A percentile compares a stretch with the other conserved stretches of the same genome.
Conservation (phyloP, 305 asterid species). For the Rubia occidens region DNA sequence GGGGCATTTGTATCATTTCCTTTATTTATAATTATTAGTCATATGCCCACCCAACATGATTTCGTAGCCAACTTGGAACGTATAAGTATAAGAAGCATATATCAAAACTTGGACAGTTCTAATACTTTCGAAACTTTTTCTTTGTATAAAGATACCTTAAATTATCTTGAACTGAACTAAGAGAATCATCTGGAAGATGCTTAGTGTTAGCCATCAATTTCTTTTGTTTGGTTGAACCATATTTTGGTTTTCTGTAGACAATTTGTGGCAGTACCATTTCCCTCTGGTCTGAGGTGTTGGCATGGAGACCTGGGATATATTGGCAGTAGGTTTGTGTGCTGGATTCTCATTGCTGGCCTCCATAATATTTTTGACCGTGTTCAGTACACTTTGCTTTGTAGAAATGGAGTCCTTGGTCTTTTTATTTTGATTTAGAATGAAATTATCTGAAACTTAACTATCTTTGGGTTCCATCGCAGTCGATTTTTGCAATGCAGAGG, state of each 20-base stretch:
- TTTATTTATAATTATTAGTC: not conserved
- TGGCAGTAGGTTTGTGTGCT: not conserved
- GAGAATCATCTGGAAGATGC: not conserved
- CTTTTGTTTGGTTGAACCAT: not conserved
- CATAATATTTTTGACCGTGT: not conserved
- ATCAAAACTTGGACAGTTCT: not conserved
- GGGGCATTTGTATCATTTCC: not conserved
- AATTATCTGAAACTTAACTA: not conserved
- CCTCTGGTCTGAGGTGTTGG: not conserved
- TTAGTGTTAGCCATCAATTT: not conserved
- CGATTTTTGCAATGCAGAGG: conserved; percentile 87
- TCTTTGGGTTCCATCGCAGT: conserved; percentile 35
- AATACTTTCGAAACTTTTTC: too few relatives aligned
- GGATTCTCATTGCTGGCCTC: not conserved
- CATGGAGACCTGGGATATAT: not conserved
- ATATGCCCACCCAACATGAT: not conserved
- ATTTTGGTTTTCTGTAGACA: not conserved
- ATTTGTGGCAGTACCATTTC: not conserved
- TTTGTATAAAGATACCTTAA: not conserved
- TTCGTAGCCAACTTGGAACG: not conserved
- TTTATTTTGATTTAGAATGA: not conserved
- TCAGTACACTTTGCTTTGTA: not conserved
- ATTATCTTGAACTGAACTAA: not conserved
- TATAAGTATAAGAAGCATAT: not conserved
- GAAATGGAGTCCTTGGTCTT: not conserved